A percentile compares a stretch with the other conserved stretches of the same genome.
Conservation (phyloP, 768 basidiomycete genomes). For the Rhizopogon sp. region DNA sequence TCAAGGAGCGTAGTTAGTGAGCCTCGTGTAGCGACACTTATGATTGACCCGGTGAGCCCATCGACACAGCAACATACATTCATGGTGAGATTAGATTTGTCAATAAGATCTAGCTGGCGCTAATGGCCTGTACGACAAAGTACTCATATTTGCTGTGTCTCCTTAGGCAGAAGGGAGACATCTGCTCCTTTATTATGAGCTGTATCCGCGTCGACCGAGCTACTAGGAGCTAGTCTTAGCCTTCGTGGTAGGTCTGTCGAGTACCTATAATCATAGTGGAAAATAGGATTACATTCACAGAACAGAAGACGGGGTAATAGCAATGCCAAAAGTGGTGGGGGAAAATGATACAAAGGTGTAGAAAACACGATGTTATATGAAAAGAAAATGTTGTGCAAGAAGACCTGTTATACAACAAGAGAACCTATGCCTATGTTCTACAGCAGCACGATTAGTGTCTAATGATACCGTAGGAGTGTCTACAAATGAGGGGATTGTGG, state of each 20-base stretch:
- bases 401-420: constrained; percentile 5
- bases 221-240: too few relatives aligned
- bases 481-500: constrained; percentile 15
- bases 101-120: too few relatives aligned
- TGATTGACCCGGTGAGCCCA: neutral
- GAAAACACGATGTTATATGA: constrained; percentile 2
- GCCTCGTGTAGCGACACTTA: neutral
- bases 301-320: neutral
- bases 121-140: too few relatives aligned
- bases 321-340: neutral
- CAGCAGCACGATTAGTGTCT: constrained; percentile 9
- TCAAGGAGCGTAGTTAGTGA: too few relatives aligned
- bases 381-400: neutral
- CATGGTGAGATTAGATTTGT: neutral
- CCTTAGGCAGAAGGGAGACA: too few relatives aligned
- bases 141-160: too few relatives aligned
- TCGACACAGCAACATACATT: neutral
- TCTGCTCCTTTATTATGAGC: too few relatives aligned
- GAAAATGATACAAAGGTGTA: constrained; percentile 1
- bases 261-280: neutral
- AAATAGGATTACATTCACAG: neutral
- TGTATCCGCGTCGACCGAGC: too few relatives aligned
- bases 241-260: neutral
- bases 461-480: constrained; percentile 2
- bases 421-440: constrained; percentile 14